Conservation (phyloP, 2,329 filamentous ascomycete species). For the Whalleya microplaca region DNA sequence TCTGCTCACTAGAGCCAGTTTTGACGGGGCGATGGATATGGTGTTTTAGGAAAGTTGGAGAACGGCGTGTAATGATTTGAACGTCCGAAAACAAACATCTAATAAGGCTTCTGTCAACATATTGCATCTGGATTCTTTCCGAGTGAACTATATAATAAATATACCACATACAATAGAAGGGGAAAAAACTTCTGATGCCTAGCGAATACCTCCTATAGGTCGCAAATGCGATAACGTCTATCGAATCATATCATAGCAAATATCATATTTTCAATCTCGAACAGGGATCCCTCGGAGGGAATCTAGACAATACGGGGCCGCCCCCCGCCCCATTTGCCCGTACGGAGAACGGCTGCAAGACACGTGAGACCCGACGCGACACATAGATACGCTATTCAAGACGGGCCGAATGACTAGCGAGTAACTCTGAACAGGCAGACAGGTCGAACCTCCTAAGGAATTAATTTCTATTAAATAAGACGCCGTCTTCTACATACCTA, state of each 20-base stretch:
- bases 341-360: not conserved
- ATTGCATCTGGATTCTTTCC: no score
- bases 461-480: not conserved
- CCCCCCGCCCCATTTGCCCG: not conserved
- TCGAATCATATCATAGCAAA: no score
- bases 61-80: not conserved
- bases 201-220: no score
- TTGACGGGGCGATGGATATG: not conserved
- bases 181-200: no score
- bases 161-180: no score
- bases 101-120: no score
- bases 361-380: no score
- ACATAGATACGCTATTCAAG: not conserved
- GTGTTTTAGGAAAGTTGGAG: not conserved
- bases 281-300: no score
- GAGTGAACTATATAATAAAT: no score
- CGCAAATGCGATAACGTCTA: not conserved
- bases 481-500: not conserved
- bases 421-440: not conserved
- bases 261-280: not conserved
- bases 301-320: not conserved
- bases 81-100: no score
- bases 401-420: not conserved
- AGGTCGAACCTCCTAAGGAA: not conserved
- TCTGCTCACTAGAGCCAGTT: not conserved